Evolutionary conservation across 2,329 filamentous ascomycete genomes (phyloP).

Genomic region (Helicocarpus griseus): DNA sequence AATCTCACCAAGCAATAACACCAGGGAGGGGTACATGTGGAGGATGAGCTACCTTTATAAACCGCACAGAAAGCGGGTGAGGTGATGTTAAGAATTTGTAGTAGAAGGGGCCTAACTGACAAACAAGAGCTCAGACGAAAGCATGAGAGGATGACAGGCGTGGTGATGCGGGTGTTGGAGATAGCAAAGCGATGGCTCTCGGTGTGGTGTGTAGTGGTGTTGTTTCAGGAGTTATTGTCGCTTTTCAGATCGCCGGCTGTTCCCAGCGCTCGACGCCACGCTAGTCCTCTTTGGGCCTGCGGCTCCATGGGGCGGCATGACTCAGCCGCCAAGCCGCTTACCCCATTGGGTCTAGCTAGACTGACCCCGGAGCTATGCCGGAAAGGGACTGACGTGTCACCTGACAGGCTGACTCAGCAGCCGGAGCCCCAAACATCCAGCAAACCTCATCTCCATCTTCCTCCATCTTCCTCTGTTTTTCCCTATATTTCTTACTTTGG

Average conservation of each 20-base stretch:
- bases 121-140: not conserved
- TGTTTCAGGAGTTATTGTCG: constrained; percentile 7
- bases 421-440: not conserved
- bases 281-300: not conserved
- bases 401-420: not conserved
- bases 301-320: not conserved
- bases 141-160: not conserved
- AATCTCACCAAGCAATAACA: not conserved
- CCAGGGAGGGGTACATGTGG: not conserved
- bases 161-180: not conserved
- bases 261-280: not conserved
- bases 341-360: not conserved
- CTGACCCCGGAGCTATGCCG: not conserved
- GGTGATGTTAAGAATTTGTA: not conserved
- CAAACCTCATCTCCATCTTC: too few relatives aligned
- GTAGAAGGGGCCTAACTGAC: not conserved
- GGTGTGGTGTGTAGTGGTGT: constrained; percentile 1
- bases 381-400: not conserved
- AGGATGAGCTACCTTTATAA: not conserved
- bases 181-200: not conserved
- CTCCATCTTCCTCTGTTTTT: too few relatives aligned
- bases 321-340: not conserved
- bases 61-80: not conserved
- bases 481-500: too few relatives aligned
- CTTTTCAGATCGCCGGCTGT: constrained; percentile 5